These are phyloP conservation scores for Tripidium arundinaceum DNA, from an alignment of 202 grass and related monocot species.

Conservation along the genomic window DNA sequence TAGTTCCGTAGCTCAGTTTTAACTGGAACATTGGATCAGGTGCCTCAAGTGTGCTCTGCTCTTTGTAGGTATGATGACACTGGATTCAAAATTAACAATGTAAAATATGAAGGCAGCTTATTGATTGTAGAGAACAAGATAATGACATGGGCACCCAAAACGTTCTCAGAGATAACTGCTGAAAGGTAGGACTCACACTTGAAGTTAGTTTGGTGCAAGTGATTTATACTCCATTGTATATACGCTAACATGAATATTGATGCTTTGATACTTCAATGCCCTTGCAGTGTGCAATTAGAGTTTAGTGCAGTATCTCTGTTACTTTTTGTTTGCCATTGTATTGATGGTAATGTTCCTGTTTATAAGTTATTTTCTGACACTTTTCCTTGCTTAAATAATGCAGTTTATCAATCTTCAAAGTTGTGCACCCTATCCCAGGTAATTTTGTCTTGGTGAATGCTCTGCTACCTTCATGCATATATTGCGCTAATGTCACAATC, in stretches of 20 bases:
- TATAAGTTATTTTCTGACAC: neutral
- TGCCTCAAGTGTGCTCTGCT: slow-evolving; percentile 9
- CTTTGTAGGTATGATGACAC: slow-evolving; percentile 71
- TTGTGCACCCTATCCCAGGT: slow-evolving; percentile 81
- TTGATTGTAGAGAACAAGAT: slow-evolving; percentile 88
- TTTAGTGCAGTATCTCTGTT: neutral
- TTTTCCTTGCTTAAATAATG: slow-evolving; percentile 27
- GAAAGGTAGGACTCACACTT: slow-evolving; percentile 53
- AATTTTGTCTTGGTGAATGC: slow-evolving; percentile 13
- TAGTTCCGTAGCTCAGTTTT: neutral
- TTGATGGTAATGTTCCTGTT: neutral
- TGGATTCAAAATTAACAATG: slow-evolving; percentile 85
- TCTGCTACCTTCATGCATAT: neutral
- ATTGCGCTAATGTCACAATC: no score
- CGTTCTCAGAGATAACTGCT: slow-evolving; percentile 67
- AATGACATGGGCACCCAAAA: slow-evolving; percentile 79
- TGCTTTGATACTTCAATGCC: neutral
- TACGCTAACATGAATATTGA: neutral
- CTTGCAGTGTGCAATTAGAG: neutral
- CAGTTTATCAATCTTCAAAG: slow-evolving; percentile 77
- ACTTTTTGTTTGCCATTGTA: slow-evolving; percentile 7
- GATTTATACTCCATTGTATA: neutral
- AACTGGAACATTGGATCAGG: no score
- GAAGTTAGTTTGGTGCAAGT: neutral
- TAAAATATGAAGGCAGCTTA: slow-evolving; percentile 79